Base-by-base conservation (phyloP, 208 protist species). In the Crithidia acanthocephali region DNA sequence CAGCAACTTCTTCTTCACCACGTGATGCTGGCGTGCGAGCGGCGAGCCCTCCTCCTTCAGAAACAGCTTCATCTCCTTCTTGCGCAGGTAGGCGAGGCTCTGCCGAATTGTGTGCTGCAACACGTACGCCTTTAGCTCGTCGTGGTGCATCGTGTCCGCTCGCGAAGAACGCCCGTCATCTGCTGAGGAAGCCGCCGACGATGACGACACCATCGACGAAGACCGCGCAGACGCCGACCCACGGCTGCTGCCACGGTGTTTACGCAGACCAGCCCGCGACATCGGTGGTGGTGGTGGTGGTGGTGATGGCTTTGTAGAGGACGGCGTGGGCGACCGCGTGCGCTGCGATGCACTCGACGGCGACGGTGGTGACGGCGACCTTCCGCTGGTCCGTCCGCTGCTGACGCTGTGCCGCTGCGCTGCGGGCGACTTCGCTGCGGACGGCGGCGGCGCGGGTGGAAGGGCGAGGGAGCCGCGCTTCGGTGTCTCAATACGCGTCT, bases 1-100 rank as follows among this genome's bases (percentile, higher is more conserved):
- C 25, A 94, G 83, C 44, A 94, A 63, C 13, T 83, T 56, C 63
- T 77, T 82, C 75, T 94, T 94, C 22, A 78, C 76, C 42, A 61
- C 75, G 40, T 76, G 72, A 18, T 51, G 64, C 37, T 73, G 42
- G 2, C 10, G 25, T 13, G 73, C 64, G 11, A 73, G 25, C 16
- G 67, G 35, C 44, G 80, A 75, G 18, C 84, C 80, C 48, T 86
- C 74, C 25, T 72, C 77, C 11, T 67, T 56, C 32, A 88, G 72
- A 52, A 80, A 86, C 15, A 47, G 27, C 35, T 81, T 57, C 61
- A 88, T 81, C 56, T 86, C 67, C 10, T 55, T 51, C 67, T 85
- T 79, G 20, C 50, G 78, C 59, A 79, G 68, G 37, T 48, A 50
- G n/a, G 57, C 48, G 9, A 86, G 65, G 42, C 74, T 76, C 42